These are phyloP conservation scores for Albizia julibrissin DNA, from an alignment of 306 rosid species.

Conservation along the genomic window DNA sequence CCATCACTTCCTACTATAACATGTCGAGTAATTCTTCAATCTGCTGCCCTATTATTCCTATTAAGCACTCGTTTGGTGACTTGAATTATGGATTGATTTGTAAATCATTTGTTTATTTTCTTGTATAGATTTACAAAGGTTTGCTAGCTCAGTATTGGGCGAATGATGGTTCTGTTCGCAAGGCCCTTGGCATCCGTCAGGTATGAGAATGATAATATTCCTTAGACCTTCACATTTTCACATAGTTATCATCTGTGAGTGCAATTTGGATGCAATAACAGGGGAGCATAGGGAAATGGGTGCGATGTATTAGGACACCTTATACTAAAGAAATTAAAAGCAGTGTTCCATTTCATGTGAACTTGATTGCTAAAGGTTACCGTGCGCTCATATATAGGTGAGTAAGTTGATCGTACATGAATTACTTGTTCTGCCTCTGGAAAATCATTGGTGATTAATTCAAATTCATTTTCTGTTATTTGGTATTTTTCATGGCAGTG, in stretches of 20 bases:
- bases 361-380: constrained; percentile 44
- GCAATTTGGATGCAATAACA: constrained; percentile 12
- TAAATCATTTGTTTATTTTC: background rate
- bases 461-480: background rate
- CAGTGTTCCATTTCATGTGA: constrained; percentile 35
- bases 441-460: background rate
- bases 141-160: constrained; percentile 46
- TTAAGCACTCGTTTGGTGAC: background rate
- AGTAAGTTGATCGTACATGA: background rate
- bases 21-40: background rate
- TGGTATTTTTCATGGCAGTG: constrained; percentile 27
- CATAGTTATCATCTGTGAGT: no score
- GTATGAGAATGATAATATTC: constrained; percentile 13
- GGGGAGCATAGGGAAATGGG: constrained; percentile 52
- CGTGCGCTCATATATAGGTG: constrained; percentile 49
- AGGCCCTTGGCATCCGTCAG: constrained; percentile 42
- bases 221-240: background rate
- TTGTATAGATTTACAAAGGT: background rate
- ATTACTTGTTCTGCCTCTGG: background rate
- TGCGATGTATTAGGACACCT: constrained; percentile 24
- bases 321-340: background rate
- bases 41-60: background rate
- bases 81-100: background rate
- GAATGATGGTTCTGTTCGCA: constrained; percentile 41
- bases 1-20: background rate